Percentiles rank a stretch among this genome's conserved stretches.
Evolutionary conservation across 1,284 basidiomycete species (phyloP).

Genomic region (Hymenochaete sp.): DNA sequence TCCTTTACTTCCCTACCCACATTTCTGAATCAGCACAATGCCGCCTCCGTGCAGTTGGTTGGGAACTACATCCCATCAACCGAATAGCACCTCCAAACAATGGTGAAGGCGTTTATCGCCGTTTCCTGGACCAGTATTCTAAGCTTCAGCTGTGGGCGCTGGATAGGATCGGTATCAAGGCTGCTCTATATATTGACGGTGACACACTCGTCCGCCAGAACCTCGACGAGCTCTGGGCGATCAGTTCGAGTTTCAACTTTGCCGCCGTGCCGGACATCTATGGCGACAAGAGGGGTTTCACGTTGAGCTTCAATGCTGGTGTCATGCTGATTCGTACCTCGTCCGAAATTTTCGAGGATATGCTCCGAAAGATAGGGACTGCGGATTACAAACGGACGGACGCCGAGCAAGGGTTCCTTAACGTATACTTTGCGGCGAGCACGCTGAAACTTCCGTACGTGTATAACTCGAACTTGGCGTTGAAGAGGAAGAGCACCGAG

Average conservation of each 20-base stretch:
- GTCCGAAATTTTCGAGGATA: conserved; percentile 27
- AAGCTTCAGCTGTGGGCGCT: conserved; percentile 38
- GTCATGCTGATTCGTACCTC: conserved; percentile 33
- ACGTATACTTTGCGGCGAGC: conserved; percentile 34
- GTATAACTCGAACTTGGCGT: conserved; percentile 39
- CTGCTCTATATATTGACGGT: conserved; percentile 34
- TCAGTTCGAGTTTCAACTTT: conserved; percentile 35
- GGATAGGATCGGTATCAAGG: conserved; percentile 28
- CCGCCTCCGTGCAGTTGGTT: conserved; percentile 32
- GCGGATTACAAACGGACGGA: conserved; percentile 30
- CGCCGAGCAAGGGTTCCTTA: conserved; percentile 40
- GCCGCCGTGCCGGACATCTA: conserved; percentile 38
- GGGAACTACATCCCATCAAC: conserved; percentile 30
- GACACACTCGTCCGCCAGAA: conserved; percentile 35
- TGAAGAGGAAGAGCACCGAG: conserved; percentile 29
- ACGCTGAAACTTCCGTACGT: conserved; percentile 34
- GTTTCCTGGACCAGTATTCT: conserved; percentile 37
- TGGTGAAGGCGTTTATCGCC: conserved; percentile 29
- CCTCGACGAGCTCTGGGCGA: conserved; percentile 38
- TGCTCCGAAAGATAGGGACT: conserved; percentile 29
- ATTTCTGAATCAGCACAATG: conserved; percentile 34
- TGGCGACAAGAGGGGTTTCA: conserved; percentile 28
- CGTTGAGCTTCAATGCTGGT: conserved; percentile 35
- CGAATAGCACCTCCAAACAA: conserved; percentile 32
- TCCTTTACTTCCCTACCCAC: conserved; percentile 33